A percentile compares a stretch with the other conserved stretches of the same genome.
Evolutionary conservation across 345 rosid genomes (phyloP).

Genomic region (Durio zibethinus): DNA sequence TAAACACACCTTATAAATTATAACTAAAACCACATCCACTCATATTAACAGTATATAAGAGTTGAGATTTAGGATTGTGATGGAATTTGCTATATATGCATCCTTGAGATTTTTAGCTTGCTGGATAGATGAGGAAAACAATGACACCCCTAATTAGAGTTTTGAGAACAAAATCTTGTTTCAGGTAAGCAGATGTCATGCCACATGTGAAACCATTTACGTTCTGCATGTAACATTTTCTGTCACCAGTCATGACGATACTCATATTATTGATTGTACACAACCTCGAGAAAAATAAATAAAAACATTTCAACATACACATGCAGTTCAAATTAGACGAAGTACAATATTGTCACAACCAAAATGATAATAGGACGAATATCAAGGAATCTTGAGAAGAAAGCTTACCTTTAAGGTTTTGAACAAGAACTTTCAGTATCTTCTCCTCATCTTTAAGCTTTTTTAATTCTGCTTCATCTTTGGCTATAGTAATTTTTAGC

Average conservation of each 20-base stretch:
- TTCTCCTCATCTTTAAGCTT: conserved; percentile 77
- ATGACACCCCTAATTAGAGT: background rate
- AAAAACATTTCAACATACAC: background rate
- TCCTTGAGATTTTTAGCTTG: background rate
- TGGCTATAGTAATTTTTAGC: conserved; percentile 59
- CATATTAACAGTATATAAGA: background rate
- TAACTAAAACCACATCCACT: background rate
- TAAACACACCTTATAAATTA: background rate
- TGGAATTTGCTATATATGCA: background rate
- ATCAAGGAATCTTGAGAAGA: background rate
- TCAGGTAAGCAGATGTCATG: background rate
- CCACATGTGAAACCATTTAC: background rate
- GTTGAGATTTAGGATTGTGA: background rate
- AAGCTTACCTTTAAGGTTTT: conserved; percentile 72
- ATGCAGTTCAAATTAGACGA: background rate
- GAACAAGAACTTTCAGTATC: conserved; percentile 62
- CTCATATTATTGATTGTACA: background rate
- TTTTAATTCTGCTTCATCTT: conserved; percentile 66
- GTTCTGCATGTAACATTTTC: background rate
- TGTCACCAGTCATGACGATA: background rate
- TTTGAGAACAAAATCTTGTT: conserved; percentile 1
- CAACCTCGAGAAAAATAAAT: background rate
- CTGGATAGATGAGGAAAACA: background rate
- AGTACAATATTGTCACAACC: background rate
- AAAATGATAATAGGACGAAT: background rate